Percentiles rank a stretch among this genome's conserved stretches.
Evolutionary conservation across 1,284 basidiomycete species (phyloP).

Genomic region (Ganoderma multipileum): DNA sequence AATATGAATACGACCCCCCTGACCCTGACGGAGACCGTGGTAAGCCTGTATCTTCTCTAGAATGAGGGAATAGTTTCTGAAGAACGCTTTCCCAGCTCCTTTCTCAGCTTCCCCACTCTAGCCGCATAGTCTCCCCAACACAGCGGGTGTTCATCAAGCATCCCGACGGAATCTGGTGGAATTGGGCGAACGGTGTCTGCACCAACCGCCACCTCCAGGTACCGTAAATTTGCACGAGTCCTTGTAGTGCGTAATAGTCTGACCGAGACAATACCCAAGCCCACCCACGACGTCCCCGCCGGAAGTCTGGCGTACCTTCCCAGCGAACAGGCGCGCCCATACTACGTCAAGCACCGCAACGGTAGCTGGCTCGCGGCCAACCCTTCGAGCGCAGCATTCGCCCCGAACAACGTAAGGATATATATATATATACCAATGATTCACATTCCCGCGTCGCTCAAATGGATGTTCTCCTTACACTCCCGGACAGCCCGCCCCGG

Average conservation of each 20-base stretch:
- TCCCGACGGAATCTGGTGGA: neutral
- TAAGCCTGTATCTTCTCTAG: neutral
- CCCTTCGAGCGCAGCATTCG: neutral
- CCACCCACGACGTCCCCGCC: neutral
- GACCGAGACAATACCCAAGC: neutral
- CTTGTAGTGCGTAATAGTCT: neutral
- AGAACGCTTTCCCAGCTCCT: neutral
- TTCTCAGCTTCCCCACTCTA: neutral
- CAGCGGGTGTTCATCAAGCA: neutral
- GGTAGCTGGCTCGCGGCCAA: neutral
- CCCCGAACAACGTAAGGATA: neutral
- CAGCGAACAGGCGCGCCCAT: neutral
- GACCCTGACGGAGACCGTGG: neutral
- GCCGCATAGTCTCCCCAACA: neutral
- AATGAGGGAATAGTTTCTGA: neutral
- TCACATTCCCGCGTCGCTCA: neutral
- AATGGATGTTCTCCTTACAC: neutral
- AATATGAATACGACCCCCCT: neutral
- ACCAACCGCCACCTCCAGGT: neutral
- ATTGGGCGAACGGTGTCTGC: neutral
- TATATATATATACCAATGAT: neutral
- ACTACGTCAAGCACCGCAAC: neutral
- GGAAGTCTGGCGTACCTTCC: neutral
- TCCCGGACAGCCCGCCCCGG: neutral
- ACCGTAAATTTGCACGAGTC: neutral